A percentile compares a stretch with the other conserved stretches of the same genome.
Evolutionary conservation across 2,329 filamentous ascomycete species (phyloP).

Genomic region (Stemphylium lycopersici): DNA sequence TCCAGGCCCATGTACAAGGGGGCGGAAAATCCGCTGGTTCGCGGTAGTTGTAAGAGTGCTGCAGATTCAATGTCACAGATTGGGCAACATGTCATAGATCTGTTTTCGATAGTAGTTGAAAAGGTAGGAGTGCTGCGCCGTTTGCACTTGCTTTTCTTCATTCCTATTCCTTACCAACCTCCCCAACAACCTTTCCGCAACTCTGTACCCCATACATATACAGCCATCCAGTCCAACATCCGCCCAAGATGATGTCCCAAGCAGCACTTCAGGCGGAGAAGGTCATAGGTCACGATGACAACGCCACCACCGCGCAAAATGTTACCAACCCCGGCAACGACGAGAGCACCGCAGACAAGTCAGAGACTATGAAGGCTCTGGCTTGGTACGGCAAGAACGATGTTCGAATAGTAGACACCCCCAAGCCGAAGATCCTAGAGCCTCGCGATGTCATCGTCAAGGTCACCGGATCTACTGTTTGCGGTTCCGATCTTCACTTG

Average conservation of each 20-base stretch:
- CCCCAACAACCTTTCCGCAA: background rate
- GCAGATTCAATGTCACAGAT: slow-evolving; percentile 18
- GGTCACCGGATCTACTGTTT: slow-evolving; percentile 70
- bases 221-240: slow-evolving; percentile 9
- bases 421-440: slow-evolving; percentile 75
- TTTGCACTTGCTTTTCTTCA: background rate
- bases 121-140: slow-evolving; percentile 15
- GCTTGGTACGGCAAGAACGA: slow-evolving; percentile 83
- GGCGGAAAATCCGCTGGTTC: slow-evolving; percentile 19
- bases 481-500: slow-evolving; percentile 67
- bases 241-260: slow-evolving; percentile 46
- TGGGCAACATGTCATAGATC: slow-evolving; percentile 33
- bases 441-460: slow-evolving; percentile 79
- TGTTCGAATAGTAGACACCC: slow-evolving; percentile 72
- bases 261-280: slow-evolving; percentile 72
- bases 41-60: slow-evolving; percentile 28
- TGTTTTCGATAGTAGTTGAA: slow-evolving; percentile 18
- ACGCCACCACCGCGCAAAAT: slow-evolving; percentile 71
- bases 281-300: slow-evolving; percentile 69
- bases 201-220: background rate
- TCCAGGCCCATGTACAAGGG: slow-evolving; percentile 35
- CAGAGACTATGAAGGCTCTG: slow-evolving; percentile 77
- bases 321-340: slow-evolving; percentile 65
- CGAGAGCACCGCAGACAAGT: slow-evolving; percentile 52
- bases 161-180: background rate